These are phyloP conservation scores for Emiliania huxleyi DNA, from an alignment of 78 protist genomes.

Conservation along the genomic window DNA sequence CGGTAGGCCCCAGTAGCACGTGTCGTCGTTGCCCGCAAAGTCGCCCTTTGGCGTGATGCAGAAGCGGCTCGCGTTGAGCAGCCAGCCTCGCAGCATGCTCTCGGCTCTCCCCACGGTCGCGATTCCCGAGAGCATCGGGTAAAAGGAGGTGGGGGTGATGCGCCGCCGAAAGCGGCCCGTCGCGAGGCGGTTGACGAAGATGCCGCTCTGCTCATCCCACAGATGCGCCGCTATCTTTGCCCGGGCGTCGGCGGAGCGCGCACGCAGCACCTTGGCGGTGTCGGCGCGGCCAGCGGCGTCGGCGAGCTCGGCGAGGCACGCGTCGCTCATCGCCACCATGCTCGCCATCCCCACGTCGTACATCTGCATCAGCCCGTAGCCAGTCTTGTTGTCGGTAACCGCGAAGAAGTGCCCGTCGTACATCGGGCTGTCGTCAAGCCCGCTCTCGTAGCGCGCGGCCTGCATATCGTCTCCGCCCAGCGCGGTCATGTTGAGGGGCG, in stretches of 20 bases:
- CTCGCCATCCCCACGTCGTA: not conserved
- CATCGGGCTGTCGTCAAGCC: conserved; percentile 32
- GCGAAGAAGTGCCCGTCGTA: conserved; percentile 14
- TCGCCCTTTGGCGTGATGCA: not conserved
- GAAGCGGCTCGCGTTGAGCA: not conserved
- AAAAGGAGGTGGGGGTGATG: conserved; percentile 4
- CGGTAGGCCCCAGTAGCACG: conserved; percentile 18
- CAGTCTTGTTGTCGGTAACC: no score
- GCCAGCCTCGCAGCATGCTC: not conserved
- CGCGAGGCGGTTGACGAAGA: not conserved
- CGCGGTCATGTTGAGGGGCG: not conserved
- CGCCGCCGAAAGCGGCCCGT: not conserved
- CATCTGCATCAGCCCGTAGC: not conserved
- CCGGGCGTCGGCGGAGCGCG: not conserved
- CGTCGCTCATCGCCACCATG: not conserved
- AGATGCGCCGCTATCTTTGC: not conserved
- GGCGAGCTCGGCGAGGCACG: not conserved
- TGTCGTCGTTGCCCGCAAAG: not conserved
- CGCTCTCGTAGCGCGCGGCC: conserved; percentile 38
- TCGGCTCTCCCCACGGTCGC: not conserved
- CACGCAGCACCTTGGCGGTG: not conserved
- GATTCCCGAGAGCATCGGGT: not conserved
- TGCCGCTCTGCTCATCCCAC: not conserved
- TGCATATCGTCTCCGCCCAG: conserved; percentile 21
- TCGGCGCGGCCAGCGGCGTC: no score